Percentiles rank a stretch among this genome's conserved stretches.
phyloP scores from a whole-genome alignment of 805 yeast species.

The Ogataea polymorpha region DNA sequence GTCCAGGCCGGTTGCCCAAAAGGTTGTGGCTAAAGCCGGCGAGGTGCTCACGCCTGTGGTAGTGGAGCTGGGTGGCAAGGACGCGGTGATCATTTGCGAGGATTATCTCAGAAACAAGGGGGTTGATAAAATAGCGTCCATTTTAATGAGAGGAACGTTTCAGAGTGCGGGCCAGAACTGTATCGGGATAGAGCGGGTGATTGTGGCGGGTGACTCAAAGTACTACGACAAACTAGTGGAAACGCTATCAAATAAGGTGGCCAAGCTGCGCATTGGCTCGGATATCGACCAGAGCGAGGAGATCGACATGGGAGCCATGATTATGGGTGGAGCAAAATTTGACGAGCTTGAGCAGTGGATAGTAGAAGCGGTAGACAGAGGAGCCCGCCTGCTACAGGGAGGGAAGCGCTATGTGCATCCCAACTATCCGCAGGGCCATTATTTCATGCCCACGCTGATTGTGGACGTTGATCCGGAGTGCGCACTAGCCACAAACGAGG shows the following conservation, averaged over 20 bases:
- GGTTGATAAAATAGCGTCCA: conserved; percentile 59
- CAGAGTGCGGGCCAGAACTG: conserved; percentile 98
- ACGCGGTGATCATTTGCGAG: conserved; percentile 83
- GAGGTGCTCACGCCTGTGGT: conserved; percentile 90
- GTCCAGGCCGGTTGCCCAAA: conserved; percentile 90
- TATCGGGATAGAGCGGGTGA: conserved; percentile 93
- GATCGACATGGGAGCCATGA: conserved; percentile 96
- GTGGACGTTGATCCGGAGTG: conserved; percentile 75
- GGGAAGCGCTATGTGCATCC: conserved; percentile 84
- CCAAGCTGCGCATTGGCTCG: conserved; percentile 73
- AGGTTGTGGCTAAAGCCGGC: conserved; percentile 80
- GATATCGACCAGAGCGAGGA: conserved; percentile 88
- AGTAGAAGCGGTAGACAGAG: conserved; percentile 68
- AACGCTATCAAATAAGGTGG: conserved; percentile 56
- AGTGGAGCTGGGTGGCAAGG: conserved; percentile 96
- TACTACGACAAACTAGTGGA: conserved; percentile 62
- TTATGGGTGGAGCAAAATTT: conserved; percentile 69
- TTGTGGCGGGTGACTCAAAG: conserved; percentile 59
- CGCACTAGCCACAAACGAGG: conserved; percentile 85
- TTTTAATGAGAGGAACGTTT: conserved; percentile 90
- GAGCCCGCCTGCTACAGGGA: conserved; percentile 80
- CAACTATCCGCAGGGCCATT: conserved; percentile 92
- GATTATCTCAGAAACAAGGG: conserved; percentile 55
- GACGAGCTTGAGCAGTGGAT: conserved; percentile 63
- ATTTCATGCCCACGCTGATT: conserved; percentile 85